Evolutionary conservation across 257 asterid genomes (phyloP).

Genomic region (Lantana camara): DNA sequence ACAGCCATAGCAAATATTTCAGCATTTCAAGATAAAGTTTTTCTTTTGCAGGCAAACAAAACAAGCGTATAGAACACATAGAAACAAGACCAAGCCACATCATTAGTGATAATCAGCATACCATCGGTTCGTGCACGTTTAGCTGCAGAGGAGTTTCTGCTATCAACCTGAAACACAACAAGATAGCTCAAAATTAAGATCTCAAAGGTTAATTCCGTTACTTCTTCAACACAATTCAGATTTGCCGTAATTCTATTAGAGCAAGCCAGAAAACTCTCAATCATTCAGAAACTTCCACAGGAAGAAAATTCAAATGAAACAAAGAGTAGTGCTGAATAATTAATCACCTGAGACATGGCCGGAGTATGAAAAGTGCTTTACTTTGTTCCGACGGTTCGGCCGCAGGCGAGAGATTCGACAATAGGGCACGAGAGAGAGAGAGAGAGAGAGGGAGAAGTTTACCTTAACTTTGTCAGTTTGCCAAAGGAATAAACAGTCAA

Average conservation of each 20-base stretch:
- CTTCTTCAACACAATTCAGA: conserved; percentile 4
- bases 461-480: background rate
- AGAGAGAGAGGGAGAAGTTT: conserved; percentile 21
- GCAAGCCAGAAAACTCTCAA: background rate
- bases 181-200: conserved; percentile 6
- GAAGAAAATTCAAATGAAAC: background rate
- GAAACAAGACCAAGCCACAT: background rate
- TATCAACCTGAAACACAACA: conserved; percentile 57
- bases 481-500: conserved; percentile 1
- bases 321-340: background rate
- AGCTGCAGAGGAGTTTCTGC: conserved; percentile 77
- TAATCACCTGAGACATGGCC: conserved; percentile 44
- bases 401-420: conserved; percentile 28
- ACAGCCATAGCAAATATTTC: background rate
- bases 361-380: background rate
- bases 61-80: background rate
- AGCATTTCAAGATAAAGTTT: too few species aligned
- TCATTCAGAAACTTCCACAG: background rate
- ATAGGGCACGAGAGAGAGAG: conserved; percentile 19
- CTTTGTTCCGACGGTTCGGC: conserved; percentile 23
- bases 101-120: conserved; percentile 24
- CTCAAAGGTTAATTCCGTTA: background rate
- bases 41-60: background rate
- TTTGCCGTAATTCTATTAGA: background rate
- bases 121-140: conserved; percentile 90